A percentile compares a stretch with the other conserved stretches of the same genome.
phyloP scores from a whole-genome alignment of 768 basidiomycete genomes.

The Rickenella mellea region DNA sequence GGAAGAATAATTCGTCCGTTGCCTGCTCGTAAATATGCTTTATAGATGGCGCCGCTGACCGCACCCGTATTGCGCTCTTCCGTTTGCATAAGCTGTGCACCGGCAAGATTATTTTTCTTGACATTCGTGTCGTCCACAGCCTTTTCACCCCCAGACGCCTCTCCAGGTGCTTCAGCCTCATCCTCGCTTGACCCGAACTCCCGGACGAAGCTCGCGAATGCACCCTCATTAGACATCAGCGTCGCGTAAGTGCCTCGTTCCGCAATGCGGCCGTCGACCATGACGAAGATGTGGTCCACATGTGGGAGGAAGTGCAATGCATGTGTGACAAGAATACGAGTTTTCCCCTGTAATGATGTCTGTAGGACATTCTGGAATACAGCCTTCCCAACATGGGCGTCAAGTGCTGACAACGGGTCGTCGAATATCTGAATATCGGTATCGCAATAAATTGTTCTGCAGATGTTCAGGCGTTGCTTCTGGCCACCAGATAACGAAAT shows the following conservation, averaged over 20 bases:
- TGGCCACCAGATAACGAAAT: conserved; percentile 83
- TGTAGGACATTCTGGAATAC: conserved; percentile 81
- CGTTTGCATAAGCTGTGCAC: conserved; percentile 62
- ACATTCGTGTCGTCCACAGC: conserved; percentile 24
- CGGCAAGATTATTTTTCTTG: conserved; percentile 26
- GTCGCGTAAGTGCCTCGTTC: conserved; percentile 76
- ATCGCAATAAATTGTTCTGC: conserved; percentile 78
- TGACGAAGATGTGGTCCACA: conserved; percentile 77
- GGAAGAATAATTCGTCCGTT: conserved; percentile 60
- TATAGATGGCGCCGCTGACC: conserved; percentile 39
- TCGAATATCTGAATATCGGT: conserved; percentile 86
- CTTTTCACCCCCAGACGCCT: conserved; percentile 22
- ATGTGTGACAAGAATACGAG: conserved; percentile 85
- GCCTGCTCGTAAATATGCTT: conserved; percentile 57
- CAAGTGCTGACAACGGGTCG: conserved; percentile 83
- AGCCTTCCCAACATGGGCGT: conserved; percentile 84
- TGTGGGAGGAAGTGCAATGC: conserved; percentile 83
- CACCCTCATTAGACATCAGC: conserved; percentile 52
- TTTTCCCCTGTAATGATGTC: conserved; percentile 54
- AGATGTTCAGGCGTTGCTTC: conserved; percentile 76
- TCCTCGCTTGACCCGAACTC: conserved; percentile 73
- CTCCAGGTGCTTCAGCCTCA: conserved; percentile 23
- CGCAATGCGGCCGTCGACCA: conserved; percentile 67
- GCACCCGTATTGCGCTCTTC: conserved; percentile 81
- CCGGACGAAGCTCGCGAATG: conserved; percentile 63